A percentile compares a stretch with the other conserved stretches of the same genome.
These are phyloP conservation scores for Terfezia boudieri DNA, from an alignment of 495 filamentous ascomycete species.

Conservation along the genomic window DNA sequence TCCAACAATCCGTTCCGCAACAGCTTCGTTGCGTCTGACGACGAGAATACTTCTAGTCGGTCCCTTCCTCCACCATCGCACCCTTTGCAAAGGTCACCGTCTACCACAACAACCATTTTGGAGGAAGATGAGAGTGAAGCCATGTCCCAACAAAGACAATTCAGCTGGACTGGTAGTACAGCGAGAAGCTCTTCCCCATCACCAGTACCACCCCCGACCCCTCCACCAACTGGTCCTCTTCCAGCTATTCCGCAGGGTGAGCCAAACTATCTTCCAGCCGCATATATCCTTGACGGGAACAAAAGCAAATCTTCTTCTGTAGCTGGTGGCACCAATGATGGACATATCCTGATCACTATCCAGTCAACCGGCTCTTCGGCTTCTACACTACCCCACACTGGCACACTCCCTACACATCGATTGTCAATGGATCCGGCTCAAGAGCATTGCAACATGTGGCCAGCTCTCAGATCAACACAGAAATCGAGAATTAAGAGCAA, in stretches of 20 bases:
- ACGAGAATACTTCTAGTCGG: not conserved
- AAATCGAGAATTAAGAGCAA: conserved; percentile 15
- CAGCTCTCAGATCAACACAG: conserved; percentile 14
- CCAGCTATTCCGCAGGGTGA: not conserved
- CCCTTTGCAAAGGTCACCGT: not conserved
- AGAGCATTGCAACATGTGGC: conserved; percentile 10
- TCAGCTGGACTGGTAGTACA: not conserved
- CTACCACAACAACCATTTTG: not conserved
- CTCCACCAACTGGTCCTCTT: not conserved
- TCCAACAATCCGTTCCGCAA: not conserved
- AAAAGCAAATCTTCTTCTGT: not conserved
- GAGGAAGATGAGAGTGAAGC: not conserved
- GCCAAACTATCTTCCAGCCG: not conserved
- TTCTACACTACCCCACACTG: not conserved
- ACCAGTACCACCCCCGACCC: not conserved
- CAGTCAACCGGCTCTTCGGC: not conserved
- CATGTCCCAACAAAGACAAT: not conserved
- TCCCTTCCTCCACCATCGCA: not conserved
- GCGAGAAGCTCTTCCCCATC: not conserved
- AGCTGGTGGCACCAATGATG: not conserved
- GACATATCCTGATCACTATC: not conserved
- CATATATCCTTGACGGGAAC: not conserved
- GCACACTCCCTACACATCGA: not conserved
- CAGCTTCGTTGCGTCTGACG: not conserved
- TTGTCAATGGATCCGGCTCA: not conserved